A percentile compares a stretch with the other conserved stretches of the same genome.
phyloP scores from a whole-genome alignment of 805 yeast species.

The Ogataea kodamae region DNA sequence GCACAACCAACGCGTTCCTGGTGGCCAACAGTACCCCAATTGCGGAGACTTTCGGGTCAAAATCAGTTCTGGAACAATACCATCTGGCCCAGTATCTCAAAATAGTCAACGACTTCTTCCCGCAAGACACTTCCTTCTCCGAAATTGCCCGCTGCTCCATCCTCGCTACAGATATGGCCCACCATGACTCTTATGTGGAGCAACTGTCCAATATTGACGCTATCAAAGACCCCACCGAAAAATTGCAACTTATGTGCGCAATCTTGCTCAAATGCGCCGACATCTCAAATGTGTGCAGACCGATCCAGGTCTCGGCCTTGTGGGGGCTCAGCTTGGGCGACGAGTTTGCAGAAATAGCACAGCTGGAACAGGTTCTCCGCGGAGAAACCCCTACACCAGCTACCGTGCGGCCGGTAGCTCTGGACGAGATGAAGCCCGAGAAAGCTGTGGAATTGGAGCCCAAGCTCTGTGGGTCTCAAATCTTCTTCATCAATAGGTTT shows the following conservation, averaged over 20 bases:
- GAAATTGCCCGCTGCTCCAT: conserved; percentile 32
- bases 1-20: conserved; percentile 79
- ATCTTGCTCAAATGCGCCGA: conserved; percentile 91
- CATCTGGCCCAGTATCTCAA: conserved; percentile 65
- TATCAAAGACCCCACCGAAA: conserved; percentile 24
- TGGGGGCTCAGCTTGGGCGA: conserved; percentile 83
- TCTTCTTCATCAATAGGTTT: conserved; percentile 78
- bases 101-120: conserved; percentile 28
- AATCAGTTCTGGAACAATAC: conserved; percentile 77
- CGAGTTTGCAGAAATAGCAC: conserved; percentile 69
- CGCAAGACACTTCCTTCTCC: conserved; percentile 3
- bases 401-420: conserved; percentile 2
- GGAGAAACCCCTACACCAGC: conserved; percentile 5
- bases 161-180: conserved; percentile 91
- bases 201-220: conserved; percentile 40
- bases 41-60: conserved; percentile 55
- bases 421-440: conserved; percentile 33
- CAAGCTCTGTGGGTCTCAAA: conserved; percentile 63
- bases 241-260: conserved; percentile 48
- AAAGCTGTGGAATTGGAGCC: conserved; percentile 47
- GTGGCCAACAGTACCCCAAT: conserved; percentile 57
- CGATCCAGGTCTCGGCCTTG: conserved; percentile 66
- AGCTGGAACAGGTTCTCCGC: conserved; percentile 40
- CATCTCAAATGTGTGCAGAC: conserved; percentile 87
- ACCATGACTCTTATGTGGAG: conserved; percentile 69